phyloP scores from a whole-genome alignment of 768 basidiomycete genomes.

The Agaricus bisporus region DNA sequence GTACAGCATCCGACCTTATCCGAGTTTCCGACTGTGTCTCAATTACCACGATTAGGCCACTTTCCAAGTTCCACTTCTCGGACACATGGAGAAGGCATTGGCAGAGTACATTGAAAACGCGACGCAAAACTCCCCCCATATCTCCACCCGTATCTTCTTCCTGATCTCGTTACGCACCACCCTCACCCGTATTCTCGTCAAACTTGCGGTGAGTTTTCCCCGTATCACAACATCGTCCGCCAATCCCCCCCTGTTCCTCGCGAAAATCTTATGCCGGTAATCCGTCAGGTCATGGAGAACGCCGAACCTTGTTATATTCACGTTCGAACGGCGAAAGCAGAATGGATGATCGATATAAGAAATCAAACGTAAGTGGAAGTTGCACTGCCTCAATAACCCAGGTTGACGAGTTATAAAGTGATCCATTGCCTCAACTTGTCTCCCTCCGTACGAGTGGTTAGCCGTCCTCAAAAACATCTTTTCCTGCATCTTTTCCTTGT shows the following conservation, averaged over 20 bases:
- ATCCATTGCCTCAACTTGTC: background rate
- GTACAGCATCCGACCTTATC: background rate
- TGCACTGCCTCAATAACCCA: background rate
- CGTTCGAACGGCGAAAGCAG: background rate
- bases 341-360: background rate
- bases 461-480: too few relatives aligned
- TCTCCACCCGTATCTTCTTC: background rate
- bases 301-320: background rate
- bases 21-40: background rate
- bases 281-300: background rate
- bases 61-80: constrained; percentile 3
- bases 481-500: too few relatives aligned
- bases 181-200: background rate
- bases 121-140: background rate
- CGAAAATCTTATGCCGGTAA: too few relatives aligned
- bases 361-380: background rate
- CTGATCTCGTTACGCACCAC: background rate
- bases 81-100: background rate
- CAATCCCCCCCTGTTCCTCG: too few relatives aligned
- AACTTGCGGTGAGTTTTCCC: background rate
- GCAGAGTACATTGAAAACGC: background rate
- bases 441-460: background rate
- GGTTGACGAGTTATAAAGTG: background rate
- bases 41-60: background rate
- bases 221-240: too few relatives aligned